Evolutionary conservation across 148 eudicot species (phyloP), one percentile per base, ranked within the genome.

Genomic region (Arctostaphylos glauca): DNA sequence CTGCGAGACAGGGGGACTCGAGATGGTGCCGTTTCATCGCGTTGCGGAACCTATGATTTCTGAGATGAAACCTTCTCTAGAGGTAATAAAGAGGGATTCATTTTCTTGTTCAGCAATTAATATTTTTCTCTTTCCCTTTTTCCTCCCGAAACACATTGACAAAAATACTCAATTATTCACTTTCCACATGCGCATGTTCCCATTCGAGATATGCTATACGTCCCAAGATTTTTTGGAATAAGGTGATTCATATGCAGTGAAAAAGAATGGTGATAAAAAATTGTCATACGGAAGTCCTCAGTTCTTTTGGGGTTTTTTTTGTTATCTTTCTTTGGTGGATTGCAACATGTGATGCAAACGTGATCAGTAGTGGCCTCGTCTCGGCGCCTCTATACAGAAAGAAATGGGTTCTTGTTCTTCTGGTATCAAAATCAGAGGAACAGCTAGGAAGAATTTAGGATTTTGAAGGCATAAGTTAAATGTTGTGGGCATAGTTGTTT

Each of bases 61-160:
- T 21, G 81, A 84, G 59, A 58, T 77, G 47, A 56, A 50, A 67
- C 60, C 84, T 77, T 56, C 74, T 64, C 47, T 83, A 0, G 85
- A 89, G 70, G 80, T 72, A 75, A 38, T 53, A 90, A 86, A 83
- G 87, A 86, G 70, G 89, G 84, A 81, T 49, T 87, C 72, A 81
- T 91, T 6, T 54, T 86, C 67, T 81, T 89, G 97, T 92, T 93
- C 59, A 88, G 93, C 91, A 56, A 25, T 73, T 52, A 15, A 44
- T 12, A 16, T 60, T 49, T 21, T 68, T 59, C 41, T 41, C 48
- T 9, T 6, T 9, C 41, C 16, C 41, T 76, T n/a, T 25, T 21
- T 6, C 21, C 9, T 1, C 9, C 38, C 38, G 38, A 31, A 31
- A 31, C 38, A 31, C 38, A 54, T 10, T 10, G 15, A 54, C 15